Evolutionary conservation across 352 stramenopile species (phyloP).

Genomic region (Pythium rhizo-oryzae): DNA sequence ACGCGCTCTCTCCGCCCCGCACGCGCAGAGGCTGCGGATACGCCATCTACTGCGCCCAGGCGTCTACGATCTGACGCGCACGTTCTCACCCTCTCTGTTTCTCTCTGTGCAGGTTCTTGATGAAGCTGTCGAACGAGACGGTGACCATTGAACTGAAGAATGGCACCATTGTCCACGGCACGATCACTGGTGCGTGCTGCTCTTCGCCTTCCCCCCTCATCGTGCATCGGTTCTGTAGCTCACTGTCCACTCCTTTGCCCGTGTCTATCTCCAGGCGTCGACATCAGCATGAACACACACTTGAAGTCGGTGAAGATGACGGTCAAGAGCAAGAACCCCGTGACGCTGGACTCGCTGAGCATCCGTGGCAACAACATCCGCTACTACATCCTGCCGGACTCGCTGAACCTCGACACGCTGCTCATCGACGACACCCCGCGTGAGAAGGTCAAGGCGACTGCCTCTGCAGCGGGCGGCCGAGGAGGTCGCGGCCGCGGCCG

Average conservation of each 20-base stretch:
- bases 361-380: slow-evolving; percentile 99
- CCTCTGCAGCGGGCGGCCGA: slow-evolving; percentile 60
- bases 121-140: slow-evolving; percentile 99
- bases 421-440: slow-evolving; percentile 98
- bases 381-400: slow-evolving; percentile 94
- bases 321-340: slow-evolving; percentile 97
- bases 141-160: slow-evolving; percentile 99
- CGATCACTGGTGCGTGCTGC: slow-evolving; percentile 87
- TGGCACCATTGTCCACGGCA: slow-evolving; percentile 98
- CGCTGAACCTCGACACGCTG: slow-evolving; percentile 98
- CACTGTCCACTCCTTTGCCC: not conserved
- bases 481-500: slow-evolving; percentile 78
- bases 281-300: slow-evolving; percentile 99
- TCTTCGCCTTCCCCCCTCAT: not conserved
- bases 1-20: not conserved
- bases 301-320: slow-evolving; percentile 99
- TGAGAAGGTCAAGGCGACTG: slow-evolving; percentile 89
- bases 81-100: too few relatives aligned
- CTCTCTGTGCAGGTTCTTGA: slow-evolving; percentile 87
- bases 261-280: slow-evolving; percentile 81
- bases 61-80: too few relatives aligned
- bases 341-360: slow-evolving; percentile 96
- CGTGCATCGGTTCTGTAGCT: not conserved
- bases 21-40: too few relatives aligned
- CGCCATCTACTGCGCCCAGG: too few relatives aligned